Evolutionary conservation across 2,329 filamentous ascomycete genomes (phyloP), one percentile per base, ranked within the genome.

Genomic region (Teratosphaeria viscida): DNA sequence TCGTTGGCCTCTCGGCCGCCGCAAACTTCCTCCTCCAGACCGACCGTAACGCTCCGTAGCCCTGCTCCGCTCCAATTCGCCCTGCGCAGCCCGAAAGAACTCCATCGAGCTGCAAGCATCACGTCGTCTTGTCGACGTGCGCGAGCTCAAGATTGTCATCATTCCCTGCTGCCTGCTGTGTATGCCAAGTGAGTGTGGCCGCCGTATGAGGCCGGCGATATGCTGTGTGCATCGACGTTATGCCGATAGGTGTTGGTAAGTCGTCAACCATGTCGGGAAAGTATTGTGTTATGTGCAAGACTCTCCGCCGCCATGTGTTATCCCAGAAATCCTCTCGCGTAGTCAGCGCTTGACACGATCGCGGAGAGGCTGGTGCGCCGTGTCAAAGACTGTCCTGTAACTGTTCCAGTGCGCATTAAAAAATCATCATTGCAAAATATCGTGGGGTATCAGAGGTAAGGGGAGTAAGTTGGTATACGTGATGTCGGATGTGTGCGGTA

Each of bases 291-390:
- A 6, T 19, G 7, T 49, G 43, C 16, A 23, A 23, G 19, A 10
- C 5, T 47, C 10, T 10, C 19, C 43, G 43, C 43, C 43, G 19
- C 43, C 16, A 23, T 49, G 43, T 72, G 70, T 73, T 70, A 73
- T 68, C 72, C 71, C 71, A 72, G 67, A 23, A n/a, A 49, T 49
- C 43, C 43, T 49, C 43, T 11, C 67, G 65, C 67, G 67, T 70
- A 63, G 67, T 72, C 71, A 73, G 70, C 71, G 70, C 70, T 72
- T 72, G 70, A 70, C 62, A 64, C 59, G 16, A 23, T 49, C 43
- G 43, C 60, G 63, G 62, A 67, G 58, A 67, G 68, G 65, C 67
- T 70, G 70, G 70, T 71, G 68, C 69, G 68, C 68, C 71, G 69
- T 70, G 67, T 67, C 65, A 67, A 52, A 54, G 34, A 54, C 27